phyloP scores from a whole-genome alignment of 495 filamentous ascomycete genomes.

The Neurospora sp. region DNA sequence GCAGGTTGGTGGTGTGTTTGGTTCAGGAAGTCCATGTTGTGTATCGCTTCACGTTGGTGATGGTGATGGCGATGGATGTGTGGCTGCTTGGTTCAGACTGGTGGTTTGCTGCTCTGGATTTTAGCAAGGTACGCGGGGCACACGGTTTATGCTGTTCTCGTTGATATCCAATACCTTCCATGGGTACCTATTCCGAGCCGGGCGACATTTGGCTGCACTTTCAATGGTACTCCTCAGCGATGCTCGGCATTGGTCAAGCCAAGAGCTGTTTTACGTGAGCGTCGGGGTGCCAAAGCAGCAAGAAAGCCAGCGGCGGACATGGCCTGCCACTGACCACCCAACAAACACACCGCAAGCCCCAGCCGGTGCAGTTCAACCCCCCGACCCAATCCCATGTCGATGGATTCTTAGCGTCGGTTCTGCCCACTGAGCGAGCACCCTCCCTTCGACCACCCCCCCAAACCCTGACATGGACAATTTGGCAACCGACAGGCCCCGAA shows the following conservation, averaged over 20 bases:
- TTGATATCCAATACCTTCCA: not conserved
- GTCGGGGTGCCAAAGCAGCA: not conserved
- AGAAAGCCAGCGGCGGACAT: not conserved
- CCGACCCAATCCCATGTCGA: not conserved
- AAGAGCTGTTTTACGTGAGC: not conserved
- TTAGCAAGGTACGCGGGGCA: not conserved
- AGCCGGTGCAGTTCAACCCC: not conserved
- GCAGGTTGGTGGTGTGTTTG: not conserved
- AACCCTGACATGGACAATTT: not conserved
- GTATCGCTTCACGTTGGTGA: not conserved
- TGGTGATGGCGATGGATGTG: not conserved
- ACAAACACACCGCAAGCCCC: not conserved
- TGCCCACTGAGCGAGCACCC: not conserved
- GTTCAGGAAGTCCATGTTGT: not conserved
- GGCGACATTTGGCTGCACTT: not conserved
- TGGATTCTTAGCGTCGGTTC: not conserved
- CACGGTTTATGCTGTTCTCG: not conserved
- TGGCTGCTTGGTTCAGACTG: not conserved
- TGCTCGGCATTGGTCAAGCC: not conserved
- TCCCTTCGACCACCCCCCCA: not conserved
- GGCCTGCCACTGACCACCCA: not conserved
- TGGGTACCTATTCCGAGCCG: not conserved
- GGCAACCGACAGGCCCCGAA: not conserved
- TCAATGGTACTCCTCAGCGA: not conserved
- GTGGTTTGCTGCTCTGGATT: not conserved